Conservation (phyloP, 352 stramenopile species). For the Phytophthora brassicae region DNA sequence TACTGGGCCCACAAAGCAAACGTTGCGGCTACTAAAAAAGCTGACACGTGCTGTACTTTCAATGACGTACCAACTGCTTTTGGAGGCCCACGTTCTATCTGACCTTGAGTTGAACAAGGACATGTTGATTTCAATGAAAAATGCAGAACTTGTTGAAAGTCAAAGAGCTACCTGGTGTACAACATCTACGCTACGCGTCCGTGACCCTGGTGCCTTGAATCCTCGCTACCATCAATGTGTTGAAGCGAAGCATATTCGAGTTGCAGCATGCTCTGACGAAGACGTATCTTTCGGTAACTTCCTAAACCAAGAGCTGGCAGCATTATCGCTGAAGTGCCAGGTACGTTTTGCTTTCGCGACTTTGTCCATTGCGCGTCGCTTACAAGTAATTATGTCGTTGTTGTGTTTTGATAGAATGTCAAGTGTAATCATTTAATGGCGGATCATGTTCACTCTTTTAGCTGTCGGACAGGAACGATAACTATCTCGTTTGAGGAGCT, state of each 20-base stretch:
- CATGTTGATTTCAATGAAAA: constrained; percentile 27
- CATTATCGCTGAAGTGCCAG: constrained; percentile 74
- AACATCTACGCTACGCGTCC: constrained; percentile 67
- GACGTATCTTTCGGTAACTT: constrained; percentile 86
- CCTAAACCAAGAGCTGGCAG: constrained; percentile 68
- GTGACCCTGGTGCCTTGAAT: constrained; percentile 44
- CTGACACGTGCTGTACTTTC: constrained; percentile 91
- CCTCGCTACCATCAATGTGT: constrained; percentile 74
- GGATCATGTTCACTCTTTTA: constrained; percentile 84
- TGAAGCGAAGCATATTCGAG: constrained; percentile 66
- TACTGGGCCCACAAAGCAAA: constrained; percentile 83
- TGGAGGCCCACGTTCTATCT: constrained; percentile 94
- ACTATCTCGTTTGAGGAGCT: constrained; percentile 85
- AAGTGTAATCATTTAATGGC: constrained; percentile 84
- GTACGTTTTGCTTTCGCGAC: constrained; percentile 28
- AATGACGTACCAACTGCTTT: constrained; percentile 95
- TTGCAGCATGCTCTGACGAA: constrained; percentile 59
- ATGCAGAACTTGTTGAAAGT: constrained; percentile 22
- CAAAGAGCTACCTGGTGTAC: constrained; percentile 68
- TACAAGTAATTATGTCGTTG: constrained; percentile 7
- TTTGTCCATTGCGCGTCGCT: neutral
- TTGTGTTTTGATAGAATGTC: constrained; percentile 47
- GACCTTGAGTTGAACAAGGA: constrained; percentile 76
- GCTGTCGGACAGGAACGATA: constrained; percentile 64
- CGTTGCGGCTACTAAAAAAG: constrained; percentile 92